These are phyloP conservation scores for Penicillium sp. DNA, from an alignment of 2,329 filamentous ascomycete genomes.

Conservation along the genomic window DNA sequence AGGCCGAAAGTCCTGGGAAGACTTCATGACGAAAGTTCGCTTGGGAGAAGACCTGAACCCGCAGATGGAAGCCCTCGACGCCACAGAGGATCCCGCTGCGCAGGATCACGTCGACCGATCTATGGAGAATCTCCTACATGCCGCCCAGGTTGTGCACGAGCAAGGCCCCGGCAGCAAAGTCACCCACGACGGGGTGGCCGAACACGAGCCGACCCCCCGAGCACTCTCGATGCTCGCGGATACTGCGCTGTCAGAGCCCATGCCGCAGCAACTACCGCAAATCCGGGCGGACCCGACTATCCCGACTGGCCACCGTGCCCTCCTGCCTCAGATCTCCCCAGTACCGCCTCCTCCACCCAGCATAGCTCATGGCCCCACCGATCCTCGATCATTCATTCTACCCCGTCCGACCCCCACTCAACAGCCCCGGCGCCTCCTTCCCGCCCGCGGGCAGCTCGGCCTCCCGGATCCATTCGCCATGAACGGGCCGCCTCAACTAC, in stretches of 20 bases:
- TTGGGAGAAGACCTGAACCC: constrained; percentile 39
- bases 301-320: constrained; percentile 38
- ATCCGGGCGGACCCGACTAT: constrained; percentile 43
- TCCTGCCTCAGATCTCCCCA: constrained; percentile 31
- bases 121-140: constrained; percentile 30
- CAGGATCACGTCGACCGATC: constrained; percentile 26
- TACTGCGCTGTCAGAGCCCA: constrained; percentile 21
- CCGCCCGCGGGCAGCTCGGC: constrained; percentile 35
- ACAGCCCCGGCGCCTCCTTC: constrained; percentile 38
- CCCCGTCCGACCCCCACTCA: constrained; percentile 27
- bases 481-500: constrained; percentile 39
- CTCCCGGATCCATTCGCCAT: constrained; percentile 41
- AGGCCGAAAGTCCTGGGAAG: constrained; percentile 39
- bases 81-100: constrained; percentile 23
- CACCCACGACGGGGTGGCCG: constrained; percentile 11
- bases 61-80: constrained; percentile 39
- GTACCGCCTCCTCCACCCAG: constrained; percentile 17
- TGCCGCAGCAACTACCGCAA: constrained; percentile 42
- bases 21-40: constrained; percentile 41
- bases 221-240: constrained; percentile 40
- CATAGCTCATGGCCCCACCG: constrained; percentile 28
- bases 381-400: constrained; percentile 32
- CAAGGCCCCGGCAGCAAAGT: constrained; percentile 2
- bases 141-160: constrained; percentile 24
- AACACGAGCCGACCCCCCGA: constrained; percentile 19